Percentiles rank a stretch among this genome's conserved stretches.
phyloP scores from a whole-genome alignment of 2,329 filamentous ascomycete genomes.

The Diaporthe vexans region DNA sequence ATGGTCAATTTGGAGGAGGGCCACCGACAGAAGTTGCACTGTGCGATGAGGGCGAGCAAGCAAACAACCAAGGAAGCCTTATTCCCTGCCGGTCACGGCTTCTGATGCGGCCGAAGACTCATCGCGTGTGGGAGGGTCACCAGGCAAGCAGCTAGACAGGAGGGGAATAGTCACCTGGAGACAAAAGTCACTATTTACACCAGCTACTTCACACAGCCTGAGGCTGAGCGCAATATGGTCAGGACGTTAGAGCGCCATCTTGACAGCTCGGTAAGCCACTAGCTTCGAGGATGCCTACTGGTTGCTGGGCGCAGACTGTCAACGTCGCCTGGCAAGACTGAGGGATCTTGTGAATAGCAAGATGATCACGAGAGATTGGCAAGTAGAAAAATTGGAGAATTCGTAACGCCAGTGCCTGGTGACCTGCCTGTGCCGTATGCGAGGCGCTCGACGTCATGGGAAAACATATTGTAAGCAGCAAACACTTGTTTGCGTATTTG shows the following conservation, averaged over 20 bases:
- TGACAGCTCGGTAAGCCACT: constrained; percentile 20
- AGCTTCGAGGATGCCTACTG: constrained; percentile 12
- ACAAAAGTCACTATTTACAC: constrained; percentile 32
- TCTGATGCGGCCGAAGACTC: constrained; percentile 35
- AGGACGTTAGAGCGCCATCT: constrained; percentile 18
- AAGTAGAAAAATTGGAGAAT: constrained; percentile 30
- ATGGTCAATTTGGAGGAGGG: background rate
- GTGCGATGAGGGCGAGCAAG: constrained; percentile 3
- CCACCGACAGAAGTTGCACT: background rate
- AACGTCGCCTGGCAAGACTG: background rate
- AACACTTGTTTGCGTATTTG: constrained; percentile 9
- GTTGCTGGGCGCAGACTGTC: background rate
- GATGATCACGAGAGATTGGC: constrained; percentile 8
- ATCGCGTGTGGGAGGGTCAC: constrained; percentile 33
- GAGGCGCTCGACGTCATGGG: constrained; percentile 8
- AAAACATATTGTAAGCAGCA: constrained; percentile 8
- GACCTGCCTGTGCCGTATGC: constrained; percentile 13
- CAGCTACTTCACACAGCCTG: constrained; percentile 14
- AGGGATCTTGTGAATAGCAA: background rate
- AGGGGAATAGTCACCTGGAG: constrained; percentile 33
- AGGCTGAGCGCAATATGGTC: constrained; percentile 32
- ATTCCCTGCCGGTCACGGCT: constrained; percentile 11
- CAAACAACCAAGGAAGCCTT: background rate
- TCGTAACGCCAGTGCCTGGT: constrained; percentile 29
- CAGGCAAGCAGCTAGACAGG: constrained; percentile 31